These are phyloP conservation scores for Candida albicans DNA, from an alignment of 1,139 yeast genomes.

Conservation along the genomic window DNA sequence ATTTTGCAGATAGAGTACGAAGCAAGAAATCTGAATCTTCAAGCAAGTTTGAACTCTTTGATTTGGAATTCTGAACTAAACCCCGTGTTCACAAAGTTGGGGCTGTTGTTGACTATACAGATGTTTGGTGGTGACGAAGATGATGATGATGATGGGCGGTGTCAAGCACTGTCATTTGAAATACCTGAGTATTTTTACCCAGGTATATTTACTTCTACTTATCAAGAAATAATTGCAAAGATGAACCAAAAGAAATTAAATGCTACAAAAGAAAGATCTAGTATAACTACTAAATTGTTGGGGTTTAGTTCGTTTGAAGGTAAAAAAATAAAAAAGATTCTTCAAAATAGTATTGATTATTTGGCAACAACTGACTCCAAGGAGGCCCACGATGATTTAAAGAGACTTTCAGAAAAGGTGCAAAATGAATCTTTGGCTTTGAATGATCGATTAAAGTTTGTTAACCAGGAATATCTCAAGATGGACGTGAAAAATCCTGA, in stretches of 20 bases:
- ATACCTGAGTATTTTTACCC: slow-evolving; percentile 34
- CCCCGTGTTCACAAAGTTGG: slow-evolving; percentile 22
- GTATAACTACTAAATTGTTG: slow-evolving; percentile 26
- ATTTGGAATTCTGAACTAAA: slow-evolving; percentile 34
- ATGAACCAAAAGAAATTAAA: slow-evolving; percentile 21
- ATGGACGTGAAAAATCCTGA: slow-evolving; percentile 25
- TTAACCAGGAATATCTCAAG: slow-evolving; percentile 20
- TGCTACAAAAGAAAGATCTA: slow-evolving; percentile 18
- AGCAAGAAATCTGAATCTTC: slow-evolving; percentile 25
- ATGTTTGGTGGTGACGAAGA: slow-evolving; percentile 25
- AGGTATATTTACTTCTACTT: slow-evolving; percentile 28
- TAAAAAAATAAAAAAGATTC: slow-evolving; percentile 28
- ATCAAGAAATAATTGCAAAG: slow-evolving; percentile 18
- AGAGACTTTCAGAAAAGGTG: slow-evolving; percentile 21
- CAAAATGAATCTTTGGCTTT: slow-evolving; percentile 17
- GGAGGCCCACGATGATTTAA: slow-evolving; percentile 26
- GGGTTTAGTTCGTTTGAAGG: slow-evolving; percentile 38
- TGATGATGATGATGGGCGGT: too few species aligned
- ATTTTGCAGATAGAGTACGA: slow-evolving; percentile 40
- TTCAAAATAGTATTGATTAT: slow-evolving; percentile 22
- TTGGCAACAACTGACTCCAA: slow-evolving; percentile 16
- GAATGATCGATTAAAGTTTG: slow-evolving; percentile 18
- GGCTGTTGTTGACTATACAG: slow-evolving; percentile 36
- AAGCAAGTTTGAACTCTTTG: slow-evolving; percentile 34
- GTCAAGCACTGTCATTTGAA: slow-evolving; percentile 19